These are phyloP conservation scores for Trichoderma atrobrunneum DNA, from an alignment of 2,329 filamentous ascomycete genomes.

Conservation along the genomic window DNA sequence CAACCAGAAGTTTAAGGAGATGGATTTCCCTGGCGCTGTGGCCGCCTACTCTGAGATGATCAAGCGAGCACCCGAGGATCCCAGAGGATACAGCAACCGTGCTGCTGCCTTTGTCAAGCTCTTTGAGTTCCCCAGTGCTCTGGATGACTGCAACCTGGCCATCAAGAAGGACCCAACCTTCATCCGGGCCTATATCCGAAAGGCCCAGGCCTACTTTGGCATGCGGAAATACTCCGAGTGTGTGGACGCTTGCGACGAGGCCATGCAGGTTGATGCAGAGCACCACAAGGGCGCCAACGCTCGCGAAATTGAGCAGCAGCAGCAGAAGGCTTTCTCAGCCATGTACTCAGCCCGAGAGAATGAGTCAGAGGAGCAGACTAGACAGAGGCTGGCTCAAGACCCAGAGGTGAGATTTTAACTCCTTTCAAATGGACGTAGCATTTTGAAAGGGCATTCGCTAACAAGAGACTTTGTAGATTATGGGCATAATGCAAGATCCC, in stretches of 20 bases:
- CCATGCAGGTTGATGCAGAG: constrained; percentile 70
- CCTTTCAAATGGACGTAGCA: not conserved
- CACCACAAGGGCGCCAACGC: constrained; percentile 70
- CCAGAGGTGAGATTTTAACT: constrained; percentile 67
- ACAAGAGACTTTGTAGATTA: constrained; percentile 55
- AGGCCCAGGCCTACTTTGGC: constrained; percentile 90
- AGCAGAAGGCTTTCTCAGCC: constrained; percentile 85
- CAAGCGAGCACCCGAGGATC: constrained; percentile 89
- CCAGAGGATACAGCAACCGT: constrained; percentile 94
- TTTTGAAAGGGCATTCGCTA: not conserved
- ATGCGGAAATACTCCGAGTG: constrained; percentile 99
- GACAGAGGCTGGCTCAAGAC: constrained; percentile 84
- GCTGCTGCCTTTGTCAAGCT: constrained; percentile 96
- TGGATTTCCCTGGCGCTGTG: constrained; percentile 91
- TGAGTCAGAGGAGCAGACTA: constrained; percentile 93
- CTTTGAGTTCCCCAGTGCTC: constrained; percentile 88
- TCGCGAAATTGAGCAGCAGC: constrained; percentile 89
- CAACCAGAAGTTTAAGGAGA: constrained; percentile 95
- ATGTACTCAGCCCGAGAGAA: constrained; percentile 91
- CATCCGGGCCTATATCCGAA: constrained; percentile 93
- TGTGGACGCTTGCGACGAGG: constrained; percentile 83
- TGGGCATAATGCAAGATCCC: constrained; percentile 87
- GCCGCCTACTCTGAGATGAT: constrained; percentile 95
- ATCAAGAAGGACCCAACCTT: constrained; percentile 90
- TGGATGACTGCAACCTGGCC: constrained; percentile 87